Evolutionary conservation across 768 basidiomycete species (phyloP).

Genomic region (Lentinula boryana): DNA sequence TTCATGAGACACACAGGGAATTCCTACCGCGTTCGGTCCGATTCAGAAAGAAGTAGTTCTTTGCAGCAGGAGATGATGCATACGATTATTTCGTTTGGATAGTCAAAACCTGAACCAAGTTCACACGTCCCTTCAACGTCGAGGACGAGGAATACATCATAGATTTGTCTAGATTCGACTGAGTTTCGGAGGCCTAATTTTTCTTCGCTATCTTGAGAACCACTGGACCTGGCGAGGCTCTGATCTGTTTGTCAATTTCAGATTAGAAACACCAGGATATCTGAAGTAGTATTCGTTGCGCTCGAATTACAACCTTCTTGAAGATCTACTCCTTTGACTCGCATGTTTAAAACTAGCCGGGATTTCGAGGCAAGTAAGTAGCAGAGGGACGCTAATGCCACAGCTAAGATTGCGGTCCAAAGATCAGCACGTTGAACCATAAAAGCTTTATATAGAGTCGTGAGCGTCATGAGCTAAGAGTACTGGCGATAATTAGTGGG

Average conservation of each 20-base stretch:
- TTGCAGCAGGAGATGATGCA: slow-evolving; percentile 21
- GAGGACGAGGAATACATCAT: slow-evolving; percentile 79
- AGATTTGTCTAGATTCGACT: slow-evolving; percentile 16
- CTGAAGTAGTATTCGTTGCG: background rate
- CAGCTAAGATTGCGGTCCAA: background rate
- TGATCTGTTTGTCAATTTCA: background rate
- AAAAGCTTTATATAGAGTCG: background rate
- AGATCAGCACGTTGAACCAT: background rate
- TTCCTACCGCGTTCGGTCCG: slow-evolving; percentile 48
- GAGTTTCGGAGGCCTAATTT: background rate
- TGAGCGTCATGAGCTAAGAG: background rate
- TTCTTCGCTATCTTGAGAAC: background rate
- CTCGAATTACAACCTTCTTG: background rate
- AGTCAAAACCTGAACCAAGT: slow-evolving; percentile 64
- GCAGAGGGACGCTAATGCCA: background rate
- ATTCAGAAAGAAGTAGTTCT: background rate
- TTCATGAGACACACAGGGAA: slow-evolving; percentile 86
- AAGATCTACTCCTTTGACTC: background rate
- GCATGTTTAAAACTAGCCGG: background rate
- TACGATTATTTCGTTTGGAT: slow-evolving; percentile 95
- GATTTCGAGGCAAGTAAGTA: background rate
- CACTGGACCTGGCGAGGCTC: background rate
- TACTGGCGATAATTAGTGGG: background rate
- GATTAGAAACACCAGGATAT: background rate
- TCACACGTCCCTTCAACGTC: slow-evolving; percentile 88